Evolutionary conservation across 331 rosid genomes (phyloP), one percentile per base, ranked within the genome.

Genomic region (Malus hybrid): DNA sequence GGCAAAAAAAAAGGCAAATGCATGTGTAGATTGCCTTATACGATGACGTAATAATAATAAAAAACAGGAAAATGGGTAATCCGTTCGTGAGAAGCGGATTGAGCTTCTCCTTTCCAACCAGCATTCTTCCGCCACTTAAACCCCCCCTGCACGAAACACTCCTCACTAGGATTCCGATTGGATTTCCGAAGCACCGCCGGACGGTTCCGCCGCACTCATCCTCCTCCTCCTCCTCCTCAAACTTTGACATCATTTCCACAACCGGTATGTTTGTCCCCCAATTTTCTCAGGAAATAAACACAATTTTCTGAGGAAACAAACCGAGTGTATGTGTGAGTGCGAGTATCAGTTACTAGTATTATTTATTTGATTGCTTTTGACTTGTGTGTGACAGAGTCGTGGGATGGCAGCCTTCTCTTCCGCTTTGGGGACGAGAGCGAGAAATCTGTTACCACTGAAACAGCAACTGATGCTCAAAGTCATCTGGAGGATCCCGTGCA

Each of bases 361-460:
- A 44, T 69, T n/a, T 9, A 20, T 22, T 46, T 46, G 4, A 15
- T 46, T 69, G 7, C 73, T 61, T 61, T 5, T 5, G 65, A 28
- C 7, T 3, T 61, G 65, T 61, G 31, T 62, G 20, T 78, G 86
- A 80, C 88, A 90, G 96, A 69, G 80, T 69, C 61, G 81, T 75
- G 80, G 1, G 90, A 90, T 72, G 96, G 96, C 7, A 90, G 87
- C 79, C 29, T 88, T 68, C 0, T 90, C 54, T 90, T 86, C 80
- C 82, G 76, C 44, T 90, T 90, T 60, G 91, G 80, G 56, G 75
- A 67, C 76, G 76, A 83, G 48, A 80, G 73, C 42, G 85, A 85
- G 79, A 70, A 56, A 60, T 82, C 75, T 28, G 72, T 79, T 31
- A 7, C 61, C 61, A 56, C 61, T n/a, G 27, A 56, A 56, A 56